Evolutionary conservation across 345 rosid species (phyloP).

Genomic region (Ailanthus altissimus): DNA sequence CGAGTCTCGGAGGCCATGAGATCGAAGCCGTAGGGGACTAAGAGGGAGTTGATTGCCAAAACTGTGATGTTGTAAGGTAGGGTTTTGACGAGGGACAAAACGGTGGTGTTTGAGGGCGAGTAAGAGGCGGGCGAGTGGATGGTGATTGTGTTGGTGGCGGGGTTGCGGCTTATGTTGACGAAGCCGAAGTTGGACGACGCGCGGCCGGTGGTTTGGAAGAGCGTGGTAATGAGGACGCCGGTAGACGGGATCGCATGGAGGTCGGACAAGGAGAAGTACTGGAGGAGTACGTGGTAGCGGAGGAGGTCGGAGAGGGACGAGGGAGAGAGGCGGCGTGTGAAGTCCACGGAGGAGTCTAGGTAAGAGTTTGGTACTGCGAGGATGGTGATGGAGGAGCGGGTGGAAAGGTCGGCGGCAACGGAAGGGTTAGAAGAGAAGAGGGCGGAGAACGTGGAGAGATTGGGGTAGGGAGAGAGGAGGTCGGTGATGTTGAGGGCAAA

Average conservation of each 20-base stretch:
- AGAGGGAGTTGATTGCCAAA: slow-evolving; percentile 59
- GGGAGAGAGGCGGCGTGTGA: slow-evolving; percentile 74
- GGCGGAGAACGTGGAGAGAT: slow-evolving; percentile 57
- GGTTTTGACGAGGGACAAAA: slow-evolving; percentile 53
- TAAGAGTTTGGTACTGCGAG: slow-evolving; percentile 77
- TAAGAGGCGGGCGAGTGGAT: slow-evolving; percentile 51
- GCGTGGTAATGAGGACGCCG: slow-evolving; percentile 62
- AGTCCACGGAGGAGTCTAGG: slow-evolving; percentile 42
- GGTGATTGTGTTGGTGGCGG: slow-evolving; percentile 44
- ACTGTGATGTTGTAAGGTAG: slow-evolving; percentile 69
- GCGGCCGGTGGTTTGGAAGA: slow-evolving; percentile 77
- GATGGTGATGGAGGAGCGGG: slow-evolving; percentile 69
- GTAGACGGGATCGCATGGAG: slow-evolving; percentile 64
- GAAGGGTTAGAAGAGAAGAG: slow-evolving; percentile 46
- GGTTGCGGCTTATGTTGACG: slow-evolving; percentile 71
- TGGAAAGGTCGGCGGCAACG: slow-evolving; percentile 55
- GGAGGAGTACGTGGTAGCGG: slow-evolving; percentile 81
- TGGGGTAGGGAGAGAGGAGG: slow-evolving; percentile 63
- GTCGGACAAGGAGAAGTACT: slow-evolving; percentile 63
- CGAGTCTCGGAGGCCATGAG: slow-evolving; percentile 70
- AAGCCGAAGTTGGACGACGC: slow-evolving; percentile 64
- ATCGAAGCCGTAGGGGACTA: slow-evolving; percentile 69
- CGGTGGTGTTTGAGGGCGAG: slow-evolving; percentile 58
- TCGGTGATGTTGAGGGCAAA: slow-evolving; percentile 59
- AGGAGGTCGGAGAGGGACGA: slow-evolving; percentile 77